Percentiles rank a stretch among this genome's conserved stretches.
phyloP scores from a whole-genome alignment of 1,284 basidiomycete species.

The Chalciporus sp. region DNA sequence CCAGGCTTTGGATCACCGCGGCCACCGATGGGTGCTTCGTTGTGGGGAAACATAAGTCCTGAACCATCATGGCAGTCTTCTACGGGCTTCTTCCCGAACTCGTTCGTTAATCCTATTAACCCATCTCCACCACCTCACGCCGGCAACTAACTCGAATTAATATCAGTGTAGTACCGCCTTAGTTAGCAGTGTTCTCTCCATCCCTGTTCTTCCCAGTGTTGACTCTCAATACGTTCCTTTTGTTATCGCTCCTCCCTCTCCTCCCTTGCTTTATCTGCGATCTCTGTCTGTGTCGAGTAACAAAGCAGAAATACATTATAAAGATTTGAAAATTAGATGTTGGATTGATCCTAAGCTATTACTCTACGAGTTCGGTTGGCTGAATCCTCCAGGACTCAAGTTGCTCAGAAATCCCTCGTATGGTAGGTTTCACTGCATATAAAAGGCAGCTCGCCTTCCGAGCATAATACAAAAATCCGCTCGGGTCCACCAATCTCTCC shows the following conservation, averaged over 20 bases:
- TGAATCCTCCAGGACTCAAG: too few species aligned
- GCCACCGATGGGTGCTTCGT: constrained; percentile 39
- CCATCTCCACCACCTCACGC: constrained; percentile 57
- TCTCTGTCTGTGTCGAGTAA: constrained; percentile 23
- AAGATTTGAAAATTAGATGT: constrained; percentile 33
- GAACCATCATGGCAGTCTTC: constrained; percentile 52
- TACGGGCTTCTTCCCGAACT: constrained; percentile 45
- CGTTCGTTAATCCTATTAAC: constrained; percentile 49
- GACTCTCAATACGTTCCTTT: constrained; percentile 17
- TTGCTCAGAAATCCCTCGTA: too few species aligned
- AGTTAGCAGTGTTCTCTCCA: constrained; percentile 15
- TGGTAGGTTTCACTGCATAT: neutral
- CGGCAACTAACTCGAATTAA: constrained; percentile 42
- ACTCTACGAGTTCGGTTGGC: too few species aligned
- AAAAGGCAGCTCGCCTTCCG: neutral
- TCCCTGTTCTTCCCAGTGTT: neutral
- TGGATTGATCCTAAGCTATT: neutral
- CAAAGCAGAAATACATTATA: constrained; percentile 39
- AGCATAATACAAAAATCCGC: neutral
- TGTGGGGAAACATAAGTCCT: constrained; percentile 45
- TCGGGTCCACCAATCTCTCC: neutral
- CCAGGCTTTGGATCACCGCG: constrained; percentile 40
- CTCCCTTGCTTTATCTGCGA: constrained; percentile 35
- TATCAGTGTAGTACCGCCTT: constrained; percentile 22
- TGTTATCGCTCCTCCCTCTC: neutral